Evolutionary conservation across 768 basidiomycete genomes (phyloP).

Genomic region (Sarcodon aspratus): DNA sequence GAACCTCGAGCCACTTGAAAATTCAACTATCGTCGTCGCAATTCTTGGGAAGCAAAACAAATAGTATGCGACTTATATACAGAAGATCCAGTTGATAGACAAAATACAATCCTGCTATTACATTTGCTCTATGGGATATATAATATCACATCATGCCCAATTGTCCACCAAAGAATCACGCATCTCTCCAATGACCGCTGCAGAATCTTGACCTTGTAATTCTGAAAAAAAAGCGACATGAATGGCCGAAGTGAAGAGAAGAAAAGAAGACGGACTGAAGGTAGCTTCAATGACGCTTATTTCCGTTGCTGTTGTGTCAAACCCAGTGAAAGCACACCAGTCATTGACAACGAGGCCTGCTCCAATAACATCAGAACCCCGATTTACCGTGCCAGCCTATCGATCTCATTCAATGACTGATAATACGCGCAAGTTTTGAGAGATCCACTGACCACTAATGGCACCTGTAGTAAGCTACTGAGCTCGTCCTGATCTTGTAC

Average conservation of each 20-base stretch:
- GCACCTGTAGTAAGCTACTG: conserved; percentile 86
- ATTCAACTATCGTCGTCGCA: no score
- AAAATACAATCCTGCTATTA: no score
- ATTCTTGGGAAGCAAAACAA: no score
- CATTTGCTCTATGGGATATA: no score
- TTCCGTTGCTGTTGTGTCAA: conserved; percentile 99
- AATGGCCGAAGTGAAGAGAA: conserved; percentile 1
- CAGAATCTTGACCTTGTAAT: conserved; percentile 43
- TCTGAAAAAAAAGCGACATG: conserved; percentile 20
- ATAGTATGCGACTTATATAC: no score
- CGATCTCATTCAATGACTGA: not conserved
- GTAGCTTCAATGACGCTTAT: conserved; percentile 96
- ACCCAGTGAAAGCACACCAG: conserved; percentile 98
- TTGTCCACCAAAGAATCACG: conserved; percentile 56
- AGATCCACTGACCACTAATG: conserved; percentile 67
- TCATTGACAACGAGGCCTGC: conserved; percentile 98
- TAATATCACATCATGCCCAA: conserved; percentile 52
- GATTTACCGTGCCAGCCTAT: conserved; percentile 95
- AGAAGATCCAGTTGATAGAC: no score
- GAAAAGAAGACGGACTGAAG: conserved; percentile 61
- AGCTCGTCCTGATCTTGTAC: conserved; percentile 97
- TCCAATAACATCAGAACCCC: conserved; percentile 96
- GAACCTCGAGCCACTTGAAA: no score
- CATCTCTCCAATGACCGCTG: conserved; percentile 50
- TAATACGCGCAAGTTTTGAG: not conserved